These are phyloP conservation scores for Ceratocystiopsis brevicomis DNA, from an alignment of 2,329 filamentous ascomycete genomes.

Conservation along the genomic window DNA sequence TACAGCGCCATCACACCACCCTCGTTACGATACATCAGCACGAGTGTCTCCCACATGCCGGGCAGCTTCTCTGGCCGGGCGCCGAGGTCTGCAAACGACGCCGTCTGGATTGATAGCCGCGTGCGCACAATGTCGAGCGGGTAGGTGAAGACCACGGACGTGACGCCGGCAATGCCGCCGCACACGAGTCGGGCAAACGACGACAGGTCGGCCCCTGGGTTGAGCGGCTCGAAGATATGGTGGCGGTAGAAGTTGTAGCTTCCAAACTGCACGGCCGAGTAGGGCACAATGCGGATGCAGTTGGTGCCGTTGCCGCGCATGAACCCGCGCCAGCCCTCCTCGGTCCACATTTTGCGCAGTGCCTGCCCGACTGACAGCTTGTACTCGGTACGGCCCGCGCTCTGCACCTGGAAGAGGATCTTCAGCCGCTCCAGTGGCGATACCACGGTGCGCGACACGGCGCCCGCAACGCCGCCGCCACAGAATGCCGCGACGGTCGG, in stretches of 20 bases:
- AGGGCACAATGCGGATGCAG: slow-evolving; percentile 93
- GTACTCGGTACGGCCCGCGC: slow-evolving; percentile 76
- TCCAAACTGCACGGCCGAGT: slow-evolving; percentile 94
- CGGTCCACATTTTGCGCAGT: slow-evolving; percentile 82
- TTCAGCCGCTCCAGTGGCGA: slow-evolving; percentile 91
- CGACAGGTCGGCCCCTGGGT: slow-evolving; percentile 53
- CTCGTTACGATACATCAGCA: slow-evolving; percentile 71
- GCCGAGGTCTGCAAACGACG: slow-evolving; percentile 71
- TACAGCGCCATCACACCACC: slow-evolving; percentile 77
- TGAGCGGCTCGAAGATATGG: slow-evolving; percentile 53
- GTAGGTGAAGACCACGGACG: slow-evolving; percentile 87
- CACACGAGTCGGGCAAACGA: slow-evolving; percentile 66
- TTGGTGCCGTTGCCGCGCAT: slow-evolving; percentile 98
- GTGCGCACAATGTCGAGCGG: slow-evolving; percentile 95
- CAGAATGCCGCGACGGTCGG: slow-evolving; percentile 84
- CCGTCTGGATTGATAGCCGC: slow-evolving; percentile 86
- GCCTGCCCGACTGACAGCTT: slow-evolving; percentile 81
- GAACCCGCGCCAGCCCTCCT: slow-evolving; percentile 92
- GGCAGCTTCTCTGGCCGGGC: slow-evolving; percentile 49
- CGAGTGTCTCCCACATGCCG: slow-evolving; percentile 79
- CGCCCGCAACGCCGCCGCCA: slow-evolving; percentile 82
- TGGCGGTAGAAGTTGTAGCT: slow-evolving; percentile 90
- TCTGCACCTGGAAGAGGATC: slow-evolving; percentile 95
- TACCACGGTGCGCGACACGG: slow-evolving; percentile 93
- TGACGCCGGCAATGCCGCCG: slow-evolving; percentile 81